Conservation (phyloP, 176 grass and related monocot genomes). For the Themeda triandra region DNA sequence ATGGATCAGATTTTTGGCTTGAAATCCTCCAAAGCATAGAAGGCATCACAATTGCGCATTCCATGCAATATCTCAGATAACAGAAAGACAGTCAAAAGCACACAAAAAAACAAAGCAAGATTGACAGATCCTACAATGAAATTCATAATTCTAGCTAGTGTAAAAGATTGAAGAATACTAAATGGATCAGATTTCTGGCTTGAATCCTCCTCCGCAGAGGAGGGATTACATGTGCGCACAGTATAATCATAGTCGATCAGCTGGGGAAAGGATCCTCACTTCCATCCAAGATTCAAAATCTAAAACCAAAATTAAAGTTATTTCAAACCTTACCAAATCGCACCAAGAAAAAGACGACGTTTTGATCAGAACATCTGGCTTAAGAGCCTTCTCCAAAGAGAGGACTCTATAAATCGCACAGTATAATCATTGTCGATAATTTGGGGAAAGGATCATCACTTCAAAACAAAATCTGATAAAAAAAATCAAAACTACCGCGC, state of each 20-base stretch:
- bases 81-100: too few relatives aligned
- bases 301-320: not conserved
- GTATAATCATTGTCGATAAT: constrained; percentile 51
- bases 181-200: constrained; percentile 66
- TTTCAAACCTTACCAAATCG: too few relatives aligned
- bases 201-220: constrained; percentile 36
- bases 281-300: not conserved
- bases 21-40: constrained; percentile 26
- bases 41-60: constrained; percentile 31
- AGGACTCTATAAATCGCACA: constrained; percentile 40
- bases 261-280: constrained; percentile 67
- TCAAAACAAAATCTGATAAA: not conserved
- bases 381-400: constrained; percentile 26
- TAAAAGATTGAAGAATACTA: not conserved
- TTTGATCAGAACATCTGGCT: constrained; percentile 42
- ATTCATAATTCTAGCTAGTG: too few relatives aligned
- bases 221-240: constrained; percentile 21
- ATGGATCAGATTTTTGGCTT: constrained; percentile 65
- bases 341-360: not conserved
- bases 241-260: constrained; percentile 61
- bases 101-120: too few relatives aligned
- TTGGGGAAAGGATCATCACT: constrained; percentile 59
- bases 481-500: not conserved
- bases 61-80: not conserved
- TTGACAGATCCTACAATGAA: too few relatives aligned